Evolutionary conservation across 2,329 filamentous ascomycete species (phyloP).

Genomic region (Alternaria arborescens): DNA sequence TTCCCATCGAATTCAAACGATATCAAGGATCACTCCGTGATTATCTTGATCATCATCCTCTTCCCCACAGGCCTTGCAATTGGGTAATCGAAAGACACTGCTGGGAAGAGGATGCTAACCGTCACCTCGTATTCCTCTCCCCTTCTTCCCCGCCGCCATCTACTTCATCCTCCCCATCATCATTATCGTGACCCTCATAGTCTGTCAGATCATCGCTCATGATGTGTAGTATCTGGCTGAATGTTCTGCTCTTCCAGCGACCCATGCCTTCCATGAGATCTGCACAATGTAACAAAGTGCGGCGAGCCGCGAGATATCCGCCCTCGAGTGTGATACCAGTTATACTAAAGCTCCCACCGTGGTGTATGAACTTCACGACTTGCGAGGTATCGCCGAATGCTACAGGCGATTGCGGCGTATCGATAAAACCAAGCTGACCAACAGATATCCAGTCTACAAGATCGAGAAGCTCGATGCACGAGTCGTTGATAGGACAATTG

Average conservation of each 20-base stretch:
- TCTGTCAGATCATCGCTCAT: constrained; percentile 62
- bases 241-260: constrained; percentile 61
- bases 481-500: constrained; percentile 42
- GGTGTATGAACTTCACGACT: constrained; percentile 57
- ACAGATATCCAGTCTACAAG: constrained; percentile 61
- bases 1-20: not conserved
- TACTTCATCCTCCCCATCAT: constrained; percentile 16
- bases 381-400: constrained; percentile 44
- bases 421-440: constrained; percentile 57
- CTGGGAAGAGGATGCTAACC: constrained; percentile 36
- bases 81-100: constrained; percentile 32
- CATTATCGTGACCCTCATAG: constrained; percentile 25
- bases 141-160: not conserved
- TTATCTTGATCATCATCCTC: constrained; percentile 24
- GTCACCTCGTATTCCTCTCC: constrained; percentile 25
- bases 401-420: constrained; percentile 28
- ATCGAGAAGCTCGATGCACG: constrained; percentile 58
- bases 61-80: constrained; percentile 37
- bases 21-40: not conserved
- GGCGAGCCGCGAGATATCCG: constrained; percentile 61
- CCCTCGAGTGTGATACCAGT: constrained; percentile 59
- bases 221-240: constrained; percentile 62
- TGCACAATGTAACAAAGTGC: constrained; percentile 62
- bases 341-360: constrained; percentile 59
- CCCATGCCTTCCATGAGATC: constrained; percentile 63